A percentile compares a stretch with the other conserved stretches of the same genome.
phyloP scores from a whole-genome alignment of 1,284 basidiomycete genomes.

The Sutorius eximius region DNA sequence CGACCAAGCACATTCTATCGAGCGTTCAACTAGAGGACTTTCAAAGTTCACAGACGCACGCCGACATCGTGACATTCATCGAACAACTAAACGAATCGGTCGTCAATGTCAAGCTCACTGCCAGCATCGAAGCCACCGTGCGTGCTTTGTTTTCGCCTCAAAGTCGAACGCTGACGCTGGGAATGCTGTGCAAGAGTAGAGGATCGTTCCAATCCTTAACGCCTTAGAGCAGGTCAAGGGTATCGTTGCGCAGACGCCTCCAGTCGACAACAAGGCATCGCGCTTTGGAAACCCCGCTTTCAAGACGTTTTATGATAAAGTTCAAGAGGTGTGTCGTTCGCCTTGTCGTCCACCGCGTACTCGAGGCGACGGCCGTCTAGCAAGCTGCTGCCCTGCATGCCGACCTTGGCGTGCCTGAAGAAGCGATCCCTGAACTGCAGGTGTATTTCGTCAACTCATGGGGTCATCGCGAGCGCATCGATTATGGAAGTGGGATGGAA shows the following conservation, averaged over 20 bases:
- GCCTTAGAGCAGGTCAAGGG: constrained; percentile 71
- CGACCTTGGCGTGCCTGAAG: constrained; percentile 58
- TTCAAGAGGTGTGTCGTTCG: constrained; percentile 57
- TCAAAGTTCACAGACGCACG: constrained; percentile 72
- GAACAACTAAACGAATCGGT: constrained; percentile 77
- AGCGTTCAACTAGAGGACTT: constrained; percentile 83
- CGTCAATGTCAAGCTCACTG: constrained; percentile 75
- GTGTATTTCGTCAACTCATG: constrained; percentile 86
- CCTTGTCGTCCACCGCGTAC: not conserved
- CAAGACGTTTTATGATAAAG: constrained; percentile 84
- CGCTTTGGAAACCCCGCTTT: constrained; percentile 99
- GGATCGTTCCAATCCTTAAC: constrained; percentile 57
- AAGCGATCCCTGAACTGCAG: constrained; percentile 66
- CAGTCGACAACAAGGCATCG: constrained; percentile 88
- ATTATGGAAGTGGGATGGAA: constrained; percentile 99
- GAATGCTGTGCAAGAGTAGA: constrained; percentile 44
- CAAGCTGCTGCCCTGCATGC: constrained; percentile 54
- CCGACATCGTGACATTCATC: constrained; percentile 72
- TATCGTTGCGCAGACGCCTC: constrained; percentile 71
- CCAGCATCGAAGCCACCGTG: constrained; percentile 59
- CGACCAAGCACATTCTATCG: constrained; percentile 78
- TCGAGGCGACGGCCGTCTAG: constrained; percentile 27
- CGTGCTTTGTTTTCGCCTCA: constrained; percentile 27
- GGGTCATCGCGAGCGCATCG: constrained; percentile 91
- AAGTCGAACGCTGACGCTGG: constrained; percentile 5